Evolutionary conservation across 73 alveolate species (phyloP), one percentile per base, ranked within the genome.

Genomic region (Paramecium bursaria): DNA sequence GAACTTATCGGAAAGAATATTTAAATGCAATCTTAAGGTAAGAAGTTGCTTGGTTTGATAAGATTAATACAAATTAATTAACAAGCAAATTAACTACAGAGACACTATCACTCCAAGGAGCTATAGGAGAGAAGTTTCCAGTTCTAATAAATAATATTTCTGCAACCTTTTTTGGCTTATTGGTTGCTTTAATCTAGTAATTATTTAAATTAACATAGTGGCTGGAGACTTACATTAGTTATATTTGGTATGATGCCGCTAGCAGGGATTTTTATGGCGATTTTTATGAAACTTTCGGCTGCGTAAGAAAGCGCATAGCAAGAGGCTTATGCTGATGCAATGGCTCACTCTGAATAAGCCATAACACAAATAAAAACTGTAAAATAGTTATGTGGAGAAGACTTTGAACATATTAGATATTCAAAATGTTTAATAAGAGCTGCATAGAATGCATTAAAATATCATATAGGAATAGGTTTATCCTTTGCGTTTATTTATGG

Each of bases 31-130:
- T 92, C 46, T 77, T 94, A 22, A 74, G 25, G 29, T 77, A 92
- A 88, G 97, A 92, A 29, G 55, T 92, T 11, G 93, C 85, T 21
- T 94, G 97, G 97, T 92, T 87, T 73, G 98, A 94, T 50, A 55
- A 67, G 22, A 74, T 42, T 11, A 89, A 94, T 55, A 94, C 94
- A 17, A 75, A 91, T 53, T 93, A 88, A 73, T 55, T 94, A 4
- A 74, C 94, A 4, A 50, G 91, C 9, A 86, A 86, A 47, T 50
- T 94, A 11, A 87, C 91, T 4, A 74, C 79, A 50, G 96, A 90
- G 50, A 57, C 87, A 42, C 33, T 52, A 53, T 93, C 92, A 14
- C 85, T 92, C 14, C 85, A 94, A 73, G 74, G 77, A 5, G 98
- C 95, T 9, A 53, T 87, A 23, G 97, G 96, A 2, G 97, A 92